Percentiles rank a stretch among this genome's conserved stretches.
Conservation (phyloP, 148 eudicot species). For the Arctostaphylos glauca region DNA sequence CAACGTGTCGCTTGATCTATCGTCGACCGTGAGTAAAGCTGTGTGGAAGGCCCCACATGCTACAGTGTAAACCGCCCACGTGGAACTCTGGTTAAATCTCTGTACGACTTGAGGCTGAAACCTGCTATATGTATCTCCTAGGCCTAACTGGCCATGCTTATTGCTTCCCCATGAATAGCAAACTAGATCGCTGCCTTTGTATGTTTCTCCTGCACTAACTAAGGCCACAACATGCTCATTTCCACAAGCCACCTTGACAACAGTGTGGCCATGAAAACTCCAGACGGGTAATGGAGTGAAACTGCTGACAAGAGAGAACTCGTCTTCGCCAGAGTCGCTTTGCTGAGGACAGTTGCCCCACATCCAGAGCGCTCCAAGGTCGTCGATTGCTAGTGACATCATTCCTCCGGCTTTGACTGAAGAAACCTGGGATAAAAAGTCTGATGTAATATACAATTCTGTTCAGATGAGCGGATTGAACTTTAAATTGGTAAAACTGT, state of each 20-base stretch:
- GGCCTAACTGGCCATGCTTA: slow-evolving; percentile 75
- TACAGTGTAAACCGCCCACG: slow-evolving; percentile 62
- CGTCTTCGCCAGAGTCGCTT: slow-evolving; percentile 33
- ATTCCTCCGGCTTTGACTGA: slow-evolving; percentile 83
- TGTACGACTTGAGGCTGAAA: slow-evolving; percentile 48
- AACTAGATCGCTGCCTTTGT: slow-evolving; percentile 51
- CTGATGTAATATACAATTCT: not conserved
- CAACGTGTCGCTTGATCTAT: slow-evolving; percentile 38
- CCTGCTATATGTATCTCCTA: slow-evolving; percentile 68
- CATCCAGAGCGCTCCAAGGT: slow-evolving; percentile 74
- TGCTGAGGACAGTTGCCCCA: slow-evolving; percentile 86
- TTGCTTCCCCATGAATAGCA: slow-evolving; percentile 90
- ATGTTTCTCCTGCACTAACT: slow-evolving; percentile 61
- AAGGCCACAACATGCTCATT: slow-evolving; percentile 82
- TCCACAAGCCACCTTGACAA: slow-evolving; percentile 94
- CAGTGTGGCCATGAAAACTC: slow-evolving; percentile 71
- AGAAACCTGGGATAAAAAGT: slow-evolving; percentile 43
- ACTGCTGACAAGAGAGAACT: slow-evolving; percentile 37
- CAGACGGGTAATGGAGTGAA: slow-evolving; percentile 53
- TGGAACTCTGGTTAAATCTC: slow-evolving; percentile 40
- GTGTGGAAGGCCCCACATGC: slow-evolving; percentile 85
- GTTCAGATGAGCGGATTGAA: not conserved
- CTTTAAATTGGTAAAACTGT: not conserved
- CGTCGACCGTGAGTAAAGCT: slow-evolving; percentile 57
- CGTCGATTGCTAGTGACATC: slow-evolving; percentile 86